Evolutionary conservation across 371 early-diverging fungal genomes (phyloP), one percentile per base, ranked within the genome.

Genomic region (Nematocida parisii): DNA sequence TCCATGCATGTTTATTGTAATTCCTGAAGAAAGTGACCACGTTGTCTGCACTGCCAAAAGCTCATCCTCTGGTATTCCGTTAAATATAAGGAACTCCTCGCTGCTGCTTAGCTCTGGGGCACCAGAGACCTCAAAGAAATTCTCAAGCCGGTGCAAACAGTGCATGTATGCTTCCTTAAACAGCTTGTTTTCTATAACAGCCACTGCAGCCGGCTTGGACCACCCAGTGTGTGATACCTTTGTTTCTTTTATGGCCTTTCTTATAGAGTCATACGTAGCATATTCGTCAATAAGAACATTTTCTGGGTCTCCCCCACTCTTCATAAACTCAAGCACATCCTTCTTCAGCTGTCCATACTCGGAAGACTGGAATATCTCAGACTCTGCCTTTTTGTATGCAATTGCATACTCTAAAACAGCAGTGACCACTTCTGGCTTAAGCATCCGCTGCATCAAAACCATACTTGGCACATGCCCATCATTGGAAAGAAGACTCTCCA

Each of bases 1-100:
- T 4, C 75, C 68, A 15, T 50, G 68, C 39, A 64, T 42, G 5
- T 5, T 7, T 75, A 75, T 64, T n/a, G 50, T 45, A 44, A 46
- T 40, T 15, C 75, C 75, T 42, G 70, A 66, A 44, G 55, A 67
- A 27, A 75, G 68, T 20, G 33, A 68, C 75, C 75, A 75, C 24
- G 11, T 54, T 9, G 68, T 75, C 62, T 75, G 72, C 5, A 75
- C 2, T 6, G 5, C 9, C 2, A 66, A 27, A 4, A 75, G 68
- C 18, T 56, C 64, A 3, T 67, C 57, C 66, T 75, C 75, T 54
- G 75, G 11, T 66, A 67, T 45, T 74, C 39, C 39, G 58, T 61
- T 66, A 27, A 44, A 50, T 5, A 39, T 20, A 24, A 66, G 20
- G 4, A 75, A 75, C 44, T 68, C 50, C 11, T 64, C 66, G 9